These are phyloP conservation scores for Taphrina communis DNA, from an alignment of 1,139 yeast genomes.

Conservation along the genomic window DNA sequence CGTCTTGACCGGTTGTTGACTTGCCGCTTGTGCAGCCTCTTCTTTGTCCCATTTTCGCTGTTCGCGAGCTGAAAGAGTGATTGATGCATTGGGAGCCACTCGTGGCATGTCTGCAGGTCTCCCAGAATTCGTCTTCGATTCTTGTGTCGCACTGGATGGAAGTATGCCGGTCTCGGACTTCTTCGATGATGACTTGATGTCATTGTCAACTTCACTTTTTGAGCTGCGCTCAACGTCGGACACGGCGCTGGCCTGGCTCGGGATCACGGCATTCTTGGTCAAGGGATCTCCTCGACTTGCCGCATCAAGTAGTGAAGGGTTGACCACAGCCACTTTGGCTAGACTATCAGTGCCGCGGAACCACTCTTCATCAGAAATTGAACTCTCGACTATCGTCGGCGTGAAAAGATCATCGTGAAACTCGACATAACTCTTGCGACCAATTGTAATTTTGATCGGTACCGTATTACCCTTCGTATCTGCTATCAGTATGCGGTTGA, in stretches of 20 bases:
- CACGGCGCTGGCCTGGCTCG: background rate
- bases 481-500: constrained; percentile 36
- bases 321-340: constrained; percentile 30
- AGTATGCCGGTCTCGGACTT: background rate
- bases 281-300: constrained; percentile 21
- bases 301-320: constrained; percentile 22
- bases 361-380: constrained; percentile 16
- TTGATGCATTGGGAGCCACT: background rate
- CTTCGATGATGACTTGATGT: background rate
- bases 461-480: constrained; percentile 36
- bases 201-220: background rate
- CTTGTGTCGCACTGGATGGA: background rate
- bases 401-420: constrained; percentile 36
- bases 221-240: background rate
- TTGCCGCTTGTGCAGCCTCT: constrained; percentile 12
- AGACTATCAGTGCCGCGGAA: constrained; percentile 9
- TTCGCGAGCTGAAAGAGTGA: constrained; percentile 20
- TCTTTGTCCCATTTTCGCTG: constrained; percentile 29
- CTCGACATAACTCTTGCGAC: constrained; percentile 37
- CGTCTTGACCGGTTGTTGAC: background rate
- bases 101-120: background rate
- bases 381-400: constrained; percentile 14
- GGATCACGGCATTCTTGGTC: constrained; percentile 2
- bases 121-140: background rate
- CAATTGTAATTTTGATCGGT: constrained; percentile 34